phyloP scores from a whole-genome alignment of 2,329 filamentous ascomycete species.

The Botrytis pseudocinerea region DNA sequence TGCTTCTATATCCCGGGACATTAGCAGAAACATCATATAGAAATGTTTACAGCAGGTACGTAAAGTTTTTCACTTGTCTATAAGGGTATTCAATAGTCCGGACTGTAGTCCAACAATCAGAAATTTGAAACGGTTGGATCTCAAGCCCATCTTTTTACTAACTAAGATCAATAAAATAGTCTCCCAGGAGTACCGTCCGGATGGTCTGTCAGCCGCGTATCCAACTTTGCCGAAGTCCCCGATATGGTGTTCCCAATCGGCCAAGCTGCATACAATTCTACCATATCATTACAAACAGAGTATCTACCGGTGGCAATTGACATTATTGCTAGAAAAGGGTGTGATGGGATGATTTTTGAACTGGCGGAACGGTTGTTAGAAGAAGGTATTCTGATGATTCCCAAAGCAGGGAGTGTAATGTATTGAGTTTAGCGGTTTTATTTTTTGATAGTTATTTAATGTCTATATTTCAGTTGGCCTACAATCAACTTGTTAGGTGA shows the following conservation, averaged over 20 bases:
- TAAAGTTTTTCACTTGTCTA: neutral
- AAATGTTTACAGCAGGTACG: conserved; percentile 44
- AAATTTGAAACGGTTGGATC: neutral
- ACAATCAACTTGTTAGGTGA: neutral
- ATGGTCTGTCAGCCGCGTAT: conserved; percentile 47
- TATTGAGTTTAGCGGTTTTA: conserved; percentile 19
- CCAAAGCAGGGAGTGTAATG: conserved; percentile 45
- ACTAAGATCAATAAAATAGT: conserved; percentile 19
- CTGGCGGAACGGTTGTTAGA: conserved; percentile 53
- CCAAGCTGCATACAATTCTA: conserved; percentile 47
- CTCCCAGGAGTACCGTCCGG: conserved; percentile 50
- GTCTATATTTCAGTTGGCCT: neutral
- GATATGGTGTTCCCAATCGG: conserved; percentile 48
- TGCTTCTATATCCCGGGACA: conserved; percentile 51
- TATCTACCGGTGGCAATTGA: conserved; percentile 58
- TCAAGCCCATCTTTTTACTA: neutral
- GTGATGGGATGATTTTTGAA: conserved; percentile 58
- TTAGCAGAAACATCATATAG: conserved; percentile 46
- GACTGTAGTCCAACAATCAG: neutral
- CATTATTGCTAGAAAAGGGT: conserved; percentile 58
- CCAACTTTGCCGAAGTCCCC: conserved; percentile 49
- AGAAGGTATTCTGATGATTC: conserved; percentile 50
- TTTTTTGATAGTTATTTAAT: neutral
- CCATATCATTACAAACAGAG: conserved; percentile 51
- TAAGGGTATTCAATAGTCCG: neutral